Percentiles rank a stretch among this genome's conserved stretches.
These are phyloP conservation scores for Phlyctochytrium arcticum DNA, from an alignment of 192 early-diverging fungal species.

Conservation along the genomic window DNA sequence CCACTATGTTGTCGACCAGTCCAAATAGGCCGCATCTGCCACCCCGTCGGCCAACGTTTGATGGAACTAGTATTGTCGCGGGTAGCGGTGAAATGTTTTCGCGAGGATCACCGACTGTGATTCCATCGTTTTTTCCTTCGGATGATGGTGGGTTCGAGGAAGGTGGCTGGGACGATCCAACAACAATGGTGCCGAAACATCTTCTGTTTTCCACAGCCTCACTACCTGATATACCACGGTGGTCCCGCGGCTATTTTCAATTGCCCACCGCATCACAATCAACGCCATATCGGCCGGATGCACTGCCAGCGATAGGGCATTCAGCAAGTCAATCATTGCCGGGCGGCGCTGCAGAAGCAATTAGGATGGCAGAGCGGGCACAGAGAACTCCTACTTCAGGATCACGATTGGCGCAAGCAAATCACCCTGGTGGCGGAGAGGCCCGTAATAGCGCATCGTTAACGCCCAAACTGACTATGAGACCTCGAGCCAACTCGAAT, in stretches of 20 bases:
- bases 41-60: no score
- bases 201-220: slow-evolving; percentile 31
- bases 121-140: neutral
- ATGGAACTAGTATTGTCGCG: no score
- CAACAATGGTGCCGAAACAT: slow-evolving; percentile 37
- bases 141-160: slow-evolving; percentile 26
- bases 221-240: slow-evolving; percentile 40
- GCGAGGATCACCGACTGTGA: neutral
- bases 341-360: neutral
- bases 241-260: slow-evolving; percentile 10
- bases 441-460: neutral
- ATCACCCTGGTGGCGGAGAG: neutral
- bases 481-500: neutral
- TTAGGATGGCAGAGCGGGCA: neutral
- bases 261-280: neutral
- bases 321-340: neutral
- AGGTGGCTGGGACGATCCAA: slow-evolving; percentile 21
- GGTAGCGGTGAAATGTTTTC: no score
- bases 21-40: neutral
- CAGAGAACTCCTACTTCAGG: neutral
- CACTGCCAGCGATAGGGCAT: neutral
- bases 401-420: neutral
- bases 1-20: slow-evolving; percentile 3
- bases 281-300: neutral
- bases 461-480: neutral